Base-by-base conservation (phyloP, 768 basidiomycete genomes). In the Termitomyces sp. region DNA sequence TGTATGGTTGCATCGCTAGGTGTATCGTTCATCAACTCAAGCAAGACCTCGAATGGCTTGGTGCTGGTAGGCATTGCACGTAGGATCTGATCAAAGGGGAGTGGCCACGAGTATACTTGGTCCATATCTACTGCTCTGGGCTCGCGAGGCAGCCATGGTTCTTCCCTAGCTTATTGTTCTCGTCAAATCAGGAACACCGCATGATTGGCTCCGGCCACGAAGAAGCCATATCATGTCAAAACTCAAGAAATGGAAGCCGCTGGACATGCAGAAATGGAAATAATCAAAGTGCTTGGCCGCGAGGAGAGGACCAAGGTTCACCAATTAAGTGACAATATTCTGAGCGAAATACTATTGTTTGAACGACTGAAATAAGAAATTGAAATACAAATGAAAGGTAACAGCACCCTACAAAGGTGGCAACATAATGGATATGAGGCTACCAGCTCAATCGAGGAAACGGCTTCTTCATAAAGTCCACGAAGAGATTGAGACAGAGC, bases 401-500 rank as follows among this genome's bases (percentile, higher is more conserved):
- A 24, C 26, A 29, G 13, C 37, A n/a, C 41, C 26, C 26, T 39
- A 15, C 26, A 39, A 51, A 16, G 18, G 18, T 39, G 26, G 18
- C 26, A 39, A 51, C 36, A 51, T 12, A n/a, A 36, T 12, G 13
- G 10, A 51, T 24, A 24, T 37, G 34, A 52, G 52, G 26, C 62
- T 66, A 75, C 70, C 69, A 75, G 33, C 55, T 58, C 45, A 72
- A 61, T 58, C 65, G 68, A 59, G 68, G 70, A 60, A 74, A 77
- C 28, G 68, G 74, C 36, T 59, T 65, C 64, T 69, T 81, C 80
- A 82, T 80, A 66, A 95, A 96, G 75, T 94, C 81, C 46, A 94
- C 85, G 55, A 77, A 77, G 47, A 99, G 76, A 61, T 92, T 73
- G 55, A 96, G 72, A 74, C 96, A 98, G 52, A 93, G 60, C 79